Conservation (phyloP, 2,329 filamentous ascomycete genomes). For the Septoria linicola region DNA sequence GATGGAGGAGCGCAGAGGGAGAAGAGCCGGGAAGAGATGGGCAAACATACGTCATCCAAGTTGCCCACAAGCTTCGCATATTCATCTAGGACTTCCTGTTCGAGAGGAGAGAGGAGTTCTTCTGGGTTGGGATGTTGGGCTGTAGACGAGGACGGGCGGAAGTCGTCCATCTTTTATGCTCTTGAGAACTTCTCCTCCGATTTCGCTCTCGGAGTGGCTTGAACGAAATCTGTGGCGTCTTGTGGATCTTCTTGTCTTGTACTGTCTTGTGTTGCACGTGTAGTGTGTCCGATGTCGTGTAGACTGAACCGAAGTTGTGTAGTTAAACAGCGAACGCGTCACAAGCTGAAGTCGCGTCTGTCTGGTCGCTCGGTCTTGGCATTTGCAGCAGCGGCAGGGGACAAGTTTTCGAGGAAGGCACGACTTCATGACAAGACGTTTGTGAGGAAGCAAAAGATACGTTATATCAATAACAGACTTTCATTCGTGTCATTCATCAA, state of each 20-base stretch:
- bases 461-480: slow-evolving; percentile 2
- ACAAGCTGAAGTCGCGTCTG: slow-evolving; percentile 11
- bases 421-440: neutral
- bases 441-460: neutral
- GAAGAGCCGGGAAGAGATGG: neutral
- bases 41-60: slow-evolving; percentile 71
- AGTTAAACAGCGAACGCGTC: too few relatives aligned
- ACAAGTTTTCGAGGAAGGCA: too few relatives aligned
- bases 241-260: slow-evolving; percentile 7
- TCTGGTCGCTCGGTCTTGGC: slow-evolving; percentile 13
- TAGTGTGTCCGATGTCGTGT: too few relatives aligned
- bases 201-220: too few relatives aligned
- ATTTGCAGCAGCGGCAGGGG: neutral
- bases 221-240: too few relatives aligned
- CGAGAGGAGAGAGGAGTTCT: slow-evolving; percentile 64
- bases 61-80: slow-evolving; percentile 85
- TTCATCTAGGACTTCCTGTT: slow-evolving; percentile 93
- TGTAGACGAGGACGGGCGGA: slow-evolving; percentile 12
- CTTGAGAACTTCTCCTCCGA: neutral
- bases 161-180: slow-evolving; percentile 15
- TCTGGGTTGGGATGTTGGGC: slow-evolving; percentile 8
- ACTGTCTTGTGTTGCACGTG: too few relatives aligned
- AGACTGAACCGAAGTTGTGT: neutral
- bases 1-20: slow-evolving; percentile 28
- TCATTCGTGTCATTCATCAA: slow-evolving; percentile 13